A percentile compares a stretch with the other conserved stretches of the same genome.
Conservation (phyloP, 2,329 filamentous ascomycete species). For the Fusarium anguioides region DNA sequence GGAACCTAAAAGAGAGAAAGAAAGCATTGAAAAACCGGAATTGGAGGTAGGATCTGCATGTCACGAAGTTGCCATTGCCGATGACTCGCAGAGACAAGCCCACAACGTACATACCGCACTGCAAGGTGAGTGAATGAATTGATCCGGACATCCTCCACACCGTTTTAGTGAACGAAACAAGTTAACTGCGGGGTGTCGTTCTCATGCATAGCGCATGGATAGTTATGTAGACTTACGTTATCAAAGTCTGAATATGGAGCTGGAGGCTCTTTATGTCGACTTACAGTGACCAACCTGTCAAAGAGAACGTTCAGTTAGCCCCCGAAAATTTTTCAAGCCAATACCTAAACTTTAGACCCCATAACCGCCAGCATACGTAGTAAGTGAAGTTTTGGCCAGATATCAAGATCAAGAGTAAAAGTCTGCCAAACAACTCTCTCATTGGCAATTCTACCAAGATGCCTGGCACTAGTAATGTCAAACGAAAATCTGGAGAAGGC, state of each 20-base stretch:
- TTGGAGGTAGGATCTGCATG: conserved; percentile 42
- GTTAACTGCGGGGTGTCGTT: conserved; percentile 34
- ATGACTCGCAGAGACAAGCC: conserved; percentile 44
- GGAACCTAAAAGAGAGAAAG: conserved; percentile 1
- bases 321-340: neutral
- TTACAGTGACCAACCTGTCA: conserved; percentile 15
- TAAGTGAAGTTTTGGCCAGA: neutral
- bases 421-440: conserved; percentile 15
- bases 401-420: conserved; percentile 16
- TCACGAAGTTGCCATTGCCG: conserved; percentile 39
- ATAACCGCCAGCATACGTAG: neutral
- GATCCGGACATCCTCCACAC: conserved; percentile 36
- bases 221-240: conserved; percentile 39
- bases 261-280: conserved; percentile 22
- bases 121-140: conserved; percentile 34
- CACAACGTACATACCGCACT: neutral
- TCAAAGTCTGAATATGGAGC: conserved; percentile 23
- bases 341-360: neutral
- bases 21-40: conserved; percentile 34
- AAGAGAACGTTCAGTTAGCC: neutral
- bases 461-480: conserved; percentile 40
- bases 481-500: conserved; percentile 38
- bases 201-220: conserved; percentile 33
- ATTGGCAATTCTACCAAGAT: conserved; percentile 24
- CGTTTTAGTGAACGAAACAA: conserved; percentile 29